Base-by-base conservation (phyloP, 306 rosid species). In the Vigna radiata region DNA sequence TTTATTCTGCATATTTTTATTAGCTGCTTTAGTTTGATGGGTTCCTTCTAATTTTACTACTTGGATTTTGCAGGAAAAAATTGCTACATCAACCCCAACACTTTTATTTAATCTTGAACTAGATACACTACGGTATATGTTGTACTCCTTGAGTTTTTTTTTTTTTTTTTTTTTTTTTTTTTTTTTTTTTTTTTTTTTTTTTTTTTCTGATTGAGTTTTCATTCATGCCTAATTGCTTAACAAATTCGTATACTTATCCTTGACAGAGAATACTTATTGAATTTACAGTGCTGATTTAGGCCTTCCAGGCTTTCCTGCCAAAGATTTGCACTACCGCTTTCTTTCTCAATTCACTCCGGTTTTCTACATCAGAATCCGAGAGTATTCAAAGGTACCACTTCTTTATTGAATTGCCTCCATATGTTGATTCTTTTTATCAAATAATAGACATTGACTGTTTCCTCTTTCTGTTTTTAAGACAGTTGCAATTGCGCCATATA, bases 281-380 rank as follows among this genome's bases (percentile, higher is more conserved):
- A 80, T 83, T 87, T 81, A 77, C 96, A 95, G 97, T 83, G 98
- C 98, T 79, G 98, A 95, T 86, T 90, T 95, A 91, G 98, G 98
- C 80, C 75, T 95, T 80, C 83, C 87, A 39, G 97, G 98, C 70
- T 92, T 95, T 77, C 97, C 98, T 69, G 19, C 93, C 71, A 95
- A 88, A 80, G 97, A 95, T 83, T 85, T 95, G 90, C 98, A 95
- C 36, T 92, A 88, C 77, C 96, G 97, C 72, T 95, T 95, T 87
- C 98, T 95, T 83, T 95, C 93, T 81, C 96, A 92, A 72, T 95
- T 95, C 83, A 87, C 85, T 81, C 97, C 97, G 0, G 96, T 92
- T 77, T 95, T 95, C 88, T 95, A 90, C 76, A 87, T 95, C 77
- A 90, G 97, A 75, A 90, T 86, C 58, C 86, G 97, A 87, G 97